Base-by-base conservation (phyloP, 2,329 filamentous ascomycete species). In the Pseudopyricularia cyperi region DNA sequence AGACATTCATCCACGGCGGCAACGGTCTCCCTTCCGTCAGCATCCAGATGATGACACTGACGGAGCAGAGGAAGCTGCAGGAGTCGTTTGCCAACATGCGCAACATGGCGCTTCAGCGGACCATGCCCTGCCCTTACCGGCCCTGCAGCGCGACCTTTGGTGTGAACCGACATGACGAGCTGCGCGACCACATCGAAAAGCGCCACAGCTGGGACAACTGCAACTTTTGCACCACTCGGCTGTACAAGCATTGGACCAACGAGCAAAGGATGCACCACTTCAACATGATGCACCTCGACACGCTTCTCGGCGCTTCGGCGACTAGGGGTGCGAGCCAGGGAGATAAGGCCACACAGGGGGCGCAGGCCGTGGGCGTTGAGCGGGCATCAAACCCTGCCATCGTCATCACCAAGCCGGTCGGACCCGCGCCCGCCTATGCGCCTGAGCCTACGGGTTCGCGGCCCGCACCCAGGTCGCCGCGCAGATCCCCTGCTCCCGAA, bases 151-250 rank as follows among this genome's bases (percentile, higher is more conserved):
- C 39, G 42, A 26, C 44, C 44, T 51, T 51, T 15, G 9, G 15
- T 15, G 22, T 44, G 35, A 24, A 28, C n/a, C 22, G 24, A 24
- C 39, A 15, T 11, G 51, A 52, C 24, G n/a, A 28, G 24, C 15
- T n/a, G 6, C n/a, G 15, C 8, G 24, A 8, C 26, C 51, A 52
- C 24, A 30, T 47, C 26, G 46, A 47, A 22, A 19, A 32, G 22
- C 15, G 14, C 11, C 51, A 52, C 24, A 2, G 11, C 22, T 15
- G 8, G 17, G 51, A 52, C 9, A 48, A 12, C 32, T 52, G 51
- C 44, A 52, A 52, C 42, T 52, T 52, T 42, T 52, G 51, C 28
- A 48, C 11, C 39, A 52, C 28, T n/a, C 42, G 42, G 28, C 51
- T 52, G 17, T 52, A 48, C 42, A 48, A n/a, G 44, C 22, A 52